phyloP scores from a whole-genome alignment of 2,329 filamentous ascomycete species.

The Karstenula rhodostoma region DNA sequence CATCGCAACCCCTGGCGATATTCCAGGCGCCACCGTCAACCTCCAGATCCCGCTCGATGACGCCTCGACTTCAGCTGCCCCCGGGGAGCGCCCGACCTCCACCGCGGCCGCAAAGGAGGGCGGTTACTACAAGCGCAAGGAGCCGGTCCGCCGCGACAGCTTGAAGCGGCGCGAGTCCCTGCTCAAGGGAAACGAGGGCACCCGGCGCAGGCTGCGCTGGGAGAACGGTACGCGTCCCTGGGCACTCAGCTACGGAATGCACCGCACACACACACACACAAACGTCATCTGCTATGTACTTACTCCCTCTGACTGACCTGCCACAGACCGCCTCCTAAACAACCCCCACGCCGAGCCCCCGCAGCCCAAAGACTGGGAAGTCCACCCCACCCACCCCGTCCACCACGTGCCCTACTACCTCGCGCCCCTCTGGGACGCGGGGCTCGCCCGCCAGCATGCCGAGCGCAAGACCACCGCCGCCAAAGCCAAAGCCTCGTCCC shows the following conservation, averaged over 20 bases:
- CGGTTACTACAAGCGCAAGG: constrained; percentile 61
- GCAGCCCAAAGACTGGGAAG: constrained; percentile 80
- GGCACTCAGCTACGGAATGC: constrained; percentile 20
- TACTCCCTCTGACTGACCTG: constrained; percentile 7
- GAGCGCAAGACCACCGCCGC: constrained; percentile 44
- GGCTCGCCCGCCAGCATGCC: constrained; percentile 57
- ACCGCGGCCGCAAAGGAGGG: constrained; percentile 52
- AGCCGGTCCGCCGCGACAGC: constrained; percentile 67
- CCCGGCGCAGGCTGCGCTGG: constrained; percentile 84
- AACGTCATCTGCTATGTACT: not conserved
- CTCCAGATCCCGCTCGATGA: constrained; percentile 81
- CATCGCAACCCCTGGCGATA: constrained; percentile 44
- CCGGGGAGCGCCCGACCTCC: constrained; percentile 34
- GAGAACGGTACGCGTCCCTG: constrained; percentile 76
- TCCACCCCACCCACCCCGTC: constrained; percentile 81
- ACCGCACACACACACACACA: not conserved
- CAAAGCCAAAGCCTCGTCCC: constrained; percentile 44
- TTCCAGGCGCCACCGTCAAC: constrained; percentile 66
- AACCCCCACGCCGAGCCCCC: constrained; percentile 90
- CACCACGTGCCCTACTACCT: constrained; percentile 87
- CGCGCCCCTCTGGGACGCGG: constrained; percentile 82
- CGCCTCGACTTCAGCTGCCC: constrained; percentile 32
- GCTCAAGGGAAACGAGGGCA: constrained; percentile 90
- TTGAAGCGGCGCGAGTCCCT: constrained; percentile 75
- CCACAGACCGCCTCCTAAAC: constrained; percentile 78